phyloP scores from a whole-genome alignment of 108 stramenopile genomes.

The Nannochloropsis salina region DNA sequence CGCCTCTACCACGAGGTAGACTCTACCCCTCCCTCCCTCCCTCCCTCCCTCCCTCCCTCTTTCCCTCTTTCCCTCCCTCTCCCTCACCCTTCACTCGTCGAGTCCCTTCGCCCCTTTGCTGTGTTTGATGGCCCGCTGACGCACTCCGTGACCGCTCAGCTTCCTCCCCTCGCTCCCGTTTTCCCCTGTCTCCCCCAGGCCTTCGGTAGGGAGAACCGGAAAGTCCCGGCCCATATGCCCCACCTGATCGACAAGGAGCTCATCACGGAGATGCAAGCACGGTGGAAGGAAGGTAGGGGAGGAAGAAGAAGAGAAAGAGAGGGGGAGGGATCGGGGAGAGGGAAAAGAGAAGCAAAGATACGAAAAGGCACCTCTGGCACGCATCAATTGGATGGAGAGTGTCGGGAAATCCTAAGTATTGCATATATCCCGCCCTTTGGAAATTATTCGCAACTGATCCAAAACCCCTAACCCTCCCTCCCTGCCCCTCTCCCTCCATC shows the following conservation, averaged over 20 bases:
- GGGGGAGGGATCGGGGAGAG: background rate
- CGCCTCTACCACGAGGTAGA: conserved; percentile 37
- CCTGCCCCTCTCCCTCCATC: no score
- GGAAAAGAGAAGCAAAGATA: background rate
- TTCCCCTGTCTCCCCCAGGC: background rate
- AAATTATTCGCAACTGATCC: no score
- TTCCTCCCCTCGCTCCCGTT: no score
- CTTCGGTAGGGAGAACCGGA: conserved; percentile 43
- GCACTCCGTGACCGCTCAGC: no score
- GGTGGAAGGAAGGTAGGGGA: conserved; percentile 22
- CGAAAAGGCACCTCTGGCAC: no score
- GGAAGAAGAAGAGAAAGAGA: background rate
- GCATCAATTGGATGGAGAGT: no score
- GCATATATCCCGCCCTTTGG: background rate
- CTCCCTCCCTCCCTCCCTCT: background rate
- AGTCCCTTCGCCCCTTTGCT: no score
- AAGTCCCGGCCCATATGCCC: conserved; percentile 59
- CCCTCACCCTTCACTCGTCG: background rate
- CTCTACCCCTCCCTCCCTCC: background rate
- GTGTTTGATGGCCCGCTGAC: no score
- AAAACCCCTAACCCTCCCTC: no score
- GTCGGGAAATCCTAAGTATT: background rate
- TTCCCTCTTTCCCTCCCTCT: background rate
- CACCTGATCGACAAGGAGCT: conserved; percentile 44
- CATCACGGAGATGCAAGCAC: conserved; percentile 42